Conservation (phyloP, 768 basidiomycete species). For the Auriscalpium vulgare region DNA sequence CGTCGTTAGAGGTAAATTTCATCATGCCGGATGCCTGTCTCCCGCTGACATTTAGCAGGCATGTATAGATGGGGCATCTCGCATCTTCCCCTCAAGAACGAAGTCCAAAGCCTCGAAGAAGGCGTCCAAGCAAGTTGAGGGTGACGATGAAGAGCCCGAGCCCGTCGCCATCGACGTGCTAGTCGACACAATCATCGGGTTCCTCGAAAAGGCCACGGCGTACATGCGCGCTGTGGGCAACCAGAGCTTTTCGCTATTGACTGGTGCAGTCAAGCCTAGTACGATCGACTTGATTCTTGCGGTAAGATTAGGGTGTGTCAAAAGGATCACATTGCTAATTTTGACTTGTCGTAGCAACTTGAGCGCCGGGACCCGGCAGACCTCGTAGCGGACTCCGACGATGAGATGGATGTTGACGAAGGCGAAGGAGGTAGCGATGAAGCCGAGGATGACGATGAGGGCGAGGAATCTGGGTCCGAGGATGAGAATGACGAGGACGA, state of each 20-base stretch:
- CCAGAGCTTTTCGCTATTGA: slow-evolving; percentile 69
- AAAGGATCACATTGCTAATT: background rate
- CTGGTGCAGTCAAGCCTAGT: slow-evolving; percentile 53
- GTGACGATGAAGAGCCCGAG: slow-evolving; percentile 26
- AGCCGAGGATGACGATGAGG: slow-evolving; percentile 30
- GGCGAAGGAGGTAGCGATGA: slow-evolving; percentile 24
- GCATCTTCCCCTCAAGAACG: slow-evolving; percentile 35
- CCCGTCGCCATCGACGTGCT: slow-evolving; percentile 73
- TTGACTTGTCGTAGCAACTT: slow-evolving; percentile 57
- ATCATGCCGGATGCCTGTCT: background rate
- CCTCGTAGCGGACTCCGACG: slow-evolving; percentile 31
- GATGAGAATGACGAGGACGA: slow-evolving; percentile 29
- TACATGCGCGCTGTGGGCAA: slow-evolving; percentile 77
- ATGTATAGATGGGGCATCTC: slow-evolving; percentile 49
- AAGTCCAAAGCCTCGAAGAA: slow-evolving; percentile 22
- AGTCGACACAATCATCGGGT: slow-evolving; percentile 85
- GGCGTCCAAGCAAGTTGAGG: slow-evolving; percentile 33
- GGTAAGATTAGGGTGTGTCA: slow-evolving; percentile 38
- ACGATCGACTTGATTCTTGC: slow-evolving; percentile 76
- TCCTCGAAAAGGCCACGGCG: slow-evolving; percentile 74
- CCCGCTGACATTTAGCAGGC: slow-evolving; percentile 32
- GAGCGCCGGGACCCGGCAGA: slow-evolving; percentile 60
- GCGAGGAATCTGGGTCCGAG: slow-evolving; percentile 19
- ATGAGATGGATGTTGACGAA: slow-evolving; percentile 23
- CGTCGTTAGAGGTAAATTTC: slow-evolving; percentile 50